Conservation (phyloP, 345 rosid species). For the Melastoma malabathricum region DNA sequence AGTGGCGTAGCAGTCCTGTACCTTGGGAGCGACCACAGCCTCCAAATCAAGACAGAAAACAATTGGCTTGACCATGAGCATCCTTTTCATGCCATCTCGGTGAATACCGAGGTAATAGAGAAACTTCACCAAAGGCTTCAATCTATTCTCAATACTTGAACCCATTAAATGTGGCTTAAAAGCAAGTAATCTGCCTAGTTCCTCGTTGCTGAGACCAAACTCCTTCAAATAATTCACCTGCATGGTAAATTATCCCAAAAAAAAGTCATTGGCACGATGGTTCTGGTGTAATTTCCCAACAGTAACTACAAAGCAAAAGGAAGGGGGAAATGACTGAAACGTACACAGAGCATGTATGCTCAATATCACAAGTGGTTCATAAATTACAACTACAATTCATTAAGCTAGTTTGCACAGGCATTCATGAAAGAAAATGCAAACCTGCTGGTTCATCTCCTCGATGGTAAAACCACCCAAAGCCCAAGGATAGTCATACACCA, state of each 20-base stretch:
- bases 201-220: slow-evolving; percentile 67
- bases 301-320: too few relatives aligned
- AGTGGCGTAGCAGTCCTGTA: slow-evolving; percentile 8
- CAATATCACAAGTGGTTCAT: background rate
- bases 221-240: slow-evolving; percentile 76
- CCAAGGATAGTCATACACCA: slow-evolving; percentile 80
- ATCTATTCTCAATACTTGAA: slow-evolving; percentile 66
- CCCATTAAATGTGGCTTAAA: slow-evolving; percentile 81
- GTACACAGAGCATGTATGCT: too few relatives aligned
- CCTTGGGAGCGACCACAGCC: slow-evolving; percentile 62
- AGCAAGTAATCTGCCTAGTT: slow-evolving; percentile 66
- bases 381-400: background rate
- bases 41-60: slow-evolving; percentile 69
- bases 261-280: background rate
- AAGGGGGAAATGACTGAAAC: too few relatives aligned
- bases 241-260: slow-evolving; percentile 1
- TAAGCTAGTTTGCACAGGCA: background rate
- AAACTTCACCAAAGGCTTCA: slow-evolving; percentile 84
- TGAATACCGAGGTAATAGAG: slow-evolving; percentile 77
- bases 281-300: too few relatives aligned
- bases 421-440: slow-evolving; percentile 3
- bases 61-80: slow-evolving; percentile 70
- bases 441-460: slow-evolving; percentile 83
- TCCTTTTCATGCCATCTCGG: slow-evolving; percentile 81
- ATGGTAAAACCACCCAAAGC: slow-evolving; percentile 50